These are phyloP conservation scores for Fusarium avenaceum DNA, from an alignment of 2,329 filamentous ascomycete genomes.

Conservation along the genomic window DNA sequence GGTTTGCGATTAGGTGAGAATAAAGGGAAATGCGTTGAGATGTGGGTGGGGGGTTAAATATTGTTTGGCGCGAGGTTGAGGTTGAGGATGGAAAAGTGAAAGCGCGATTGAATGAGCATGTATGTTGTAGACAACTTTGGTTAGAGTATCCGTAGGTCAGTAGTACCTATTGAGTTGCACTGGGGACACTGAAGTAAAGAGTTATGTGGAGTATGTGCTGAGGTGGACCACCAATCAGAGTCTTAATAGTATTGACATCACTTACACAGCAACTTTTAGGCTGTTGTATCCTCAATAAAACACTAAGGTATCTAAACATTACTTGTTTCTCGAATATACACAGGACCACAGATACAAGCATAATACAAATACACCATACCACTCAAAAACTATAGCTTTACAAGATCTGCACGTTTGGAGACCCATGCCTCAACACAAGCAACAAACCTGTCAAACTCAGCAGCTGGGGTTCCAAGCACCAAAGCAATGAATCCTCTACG, in stretches of 20 bases:
- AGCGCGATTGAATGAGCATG: slow-evolving; percentile 27
- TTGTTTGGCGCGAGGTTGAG: slow-evolving; percentile 25
- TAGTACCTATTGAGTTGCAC: not conserved
- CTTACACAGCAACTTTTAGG: not conserved
- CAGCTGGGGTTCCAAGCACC: slow-evolving; percentile 55
- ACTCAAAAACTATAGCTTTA: not conserved
- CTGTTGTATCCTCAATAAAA: not conserved
- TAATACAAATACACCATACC: not conserved
- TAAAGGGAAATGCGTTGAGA: not conserved
- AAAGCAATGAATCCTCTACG: slow-evolving; percentile 58
- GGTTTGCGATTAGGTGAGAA: not conserved
- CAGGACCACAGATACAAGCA: not conserved
- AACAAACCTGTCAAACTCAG: slow-evolving; percentile 59
- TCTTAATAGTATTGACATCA: not conserved
- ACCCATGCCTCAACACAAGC: slow-evolving; percentile 54
- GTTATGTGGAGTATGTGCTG: slow-evolving; percentile 11
- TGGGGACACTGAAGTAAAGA: slow-evolving; percentile 20
- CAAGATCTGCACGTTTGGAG: slow-evolving; percentile 44
- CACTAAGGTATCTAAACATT: not conserved
- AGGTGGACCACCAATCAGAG: slow-evolving; percentile 39
- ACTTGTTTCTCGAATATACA: not conserved
- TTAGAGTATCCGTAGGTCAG: not conserved
- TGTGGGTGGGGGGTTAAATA: not conserved
- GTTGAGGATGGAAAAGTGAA: slow-evolving; percentile 33
- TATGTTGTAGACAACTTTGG: not conserved